A percentile compares a stretch with the other conserved stretches of the same genome.
phyloP scores from a whole-genome alignment of 75 land plant species.

The Isoetes taiwanensis region DNA sequence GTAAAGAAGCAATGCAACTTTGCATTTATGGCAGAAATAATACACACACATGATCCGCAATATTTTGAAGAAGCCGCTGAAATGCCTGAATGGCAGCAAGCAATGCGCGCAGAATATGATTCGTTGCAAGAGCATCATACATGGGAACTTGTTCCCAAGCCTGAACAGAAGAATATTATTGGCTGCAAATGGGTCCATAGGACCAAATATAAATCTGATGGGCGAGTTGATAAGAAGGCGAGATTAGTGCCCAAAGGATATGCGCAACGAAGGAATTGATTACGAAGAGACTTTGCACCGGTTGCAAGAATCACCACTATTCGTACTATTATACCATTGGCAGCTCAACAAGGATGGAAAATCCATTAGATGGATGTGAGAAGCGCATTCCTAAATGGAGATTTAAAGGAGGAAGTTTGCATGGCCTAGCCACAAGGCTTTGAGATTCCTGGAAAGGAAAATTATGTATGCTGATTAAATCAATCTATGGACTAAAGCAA shows the following conservation, averaged over 20 bases:
- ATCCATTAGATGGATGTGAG: constrained; percentile 6
- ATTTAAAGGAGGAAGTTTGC: constrained; percentile 14
- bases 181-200: constrained; percentile 4
- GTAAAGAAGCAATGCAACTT: no score
- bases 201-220: not conserved
- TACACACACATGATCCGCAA: no score
- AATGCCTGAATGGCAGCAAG: no score
- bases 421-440: constrained; percentile 17
- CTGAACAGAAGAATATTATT: not conserved
- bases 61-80: no score
- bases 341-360: not conserved
- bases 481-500: constrained; percentile 21
- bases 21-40: no score
- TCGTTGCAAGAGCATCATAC: constrained; percentile 2
- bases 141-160: constrained; percentile 7
- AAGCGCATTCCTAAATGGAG: constrained; percentile 16
- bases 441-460: not conserved
- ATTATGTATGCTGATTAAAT: constrained; percentile 9
- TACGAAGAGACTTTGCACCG: constrained; percentile 9
- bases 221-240: not conserved
- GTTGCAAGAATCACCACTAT: not conserved
- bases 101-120: no score
- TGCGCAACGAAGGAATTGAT: constrained; percentile 8
- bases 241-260: constrained; percentile 4
- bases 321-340: not conserved